A percentile compares a stretch with the other conserved stretches of the same genome.
phyloP scores from a whole-genome alignment of 345 rosid species.

The Eucalyptus tenuipes region DNA sequence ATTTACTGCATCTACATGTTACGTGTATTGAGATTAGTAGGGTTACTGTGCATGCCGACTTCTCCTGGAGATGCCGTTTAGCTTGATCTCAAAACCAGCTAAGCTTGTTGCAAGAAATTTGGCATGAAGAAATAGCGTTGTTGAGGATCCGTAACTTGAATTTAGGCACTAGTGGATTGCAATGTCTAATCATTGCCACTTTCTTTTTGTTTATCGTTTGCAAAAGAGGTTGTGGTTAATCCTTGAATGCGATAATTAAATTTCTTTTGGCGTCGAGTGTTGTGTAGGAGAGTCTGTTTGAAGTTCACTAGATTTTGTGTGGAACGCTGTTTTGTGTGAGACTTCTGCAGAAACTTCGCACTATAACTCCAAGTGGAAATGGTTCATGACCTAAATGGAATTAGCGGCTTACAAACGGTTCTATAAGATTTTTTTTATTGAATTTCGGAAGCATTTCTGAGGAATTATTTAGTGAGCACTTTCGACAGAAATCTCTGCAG shows the following conservation, averaged over 20 bases:
- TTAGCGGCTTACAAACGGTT: neutral
- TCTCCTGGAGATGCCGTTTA: neutral
- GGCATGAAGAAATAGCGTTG: neutral
- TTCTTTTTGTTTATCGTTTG: neutral
- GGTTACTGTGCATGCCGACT: neutral
- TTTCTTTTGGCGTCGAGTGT: neutral
- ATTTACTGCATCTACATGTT: neutral
- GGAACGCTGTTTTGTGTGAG: neutral
- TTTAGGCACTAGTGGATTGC: neutral
- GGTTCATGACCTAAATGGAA: neutral
- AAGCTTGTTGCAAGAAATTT: neutral
- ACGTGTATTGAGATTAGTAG: neutral
- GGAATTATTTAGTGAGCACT: neutral
- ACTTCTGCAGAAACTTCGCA: neutral
- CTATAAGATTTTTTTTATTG: neutral
- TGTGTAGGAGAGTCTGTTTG: neutral
- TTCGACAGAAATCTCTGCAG: neutral
- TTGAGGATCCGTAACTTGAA: neutral
- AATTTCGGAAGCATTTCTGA: neutral
- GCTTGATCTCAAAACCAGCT: neutral
- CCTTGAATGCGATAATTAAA: neutral
- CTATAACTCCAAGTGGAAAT: neutral
- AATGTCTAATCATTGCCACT: neutral
- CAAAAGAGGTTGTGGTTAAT: neutral
- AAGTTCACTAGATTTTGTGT: neutral